These are phyloP conservation scores for Sphaerostilbella broomeana DNA, from an alignment of 2,329 filamentous ascomycete species.

Conservation along the genomic window DNA sequence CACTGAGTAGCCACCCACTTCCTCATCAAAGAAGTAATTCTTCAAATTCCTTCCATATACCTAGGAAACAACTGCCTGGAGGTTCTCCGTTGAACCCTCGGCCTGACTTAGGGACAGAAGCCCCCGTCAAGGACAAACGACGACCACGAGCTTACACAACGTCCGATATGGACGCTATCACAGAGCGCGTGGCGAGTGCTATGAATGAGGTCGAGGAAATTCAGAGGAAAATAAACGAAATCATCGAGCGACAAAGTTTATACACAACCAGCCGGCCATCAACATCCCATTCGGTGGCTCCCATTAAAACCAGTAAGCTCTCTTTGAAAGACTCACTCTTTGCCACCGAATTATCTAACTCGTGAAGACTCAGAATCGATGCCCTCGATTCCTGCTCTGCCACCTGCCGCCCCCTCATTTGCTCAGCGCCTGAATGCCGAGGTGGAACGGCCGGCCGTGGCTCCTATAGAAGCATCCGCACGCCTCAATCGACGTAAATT, in stretches of 20 bases:
- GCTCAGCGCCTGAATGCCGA: slow-evolving; percentile 48
- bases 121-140: no score
- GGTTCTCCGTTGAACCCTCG: slow-evolving; percentile 33
- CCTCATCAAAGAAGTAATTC: slow-evolving; percentile 41
- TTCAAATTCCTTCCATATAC: slow-evolving; percentile 51
- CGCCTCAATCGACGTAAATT: slow-evolving; percentile 25
- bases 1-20: slow-evolving; percentile 25
- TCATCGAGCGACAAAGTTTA: slow-evolving; percentile 54
- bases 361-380: slow-evolving; percentile 42
- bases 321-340: background rate
- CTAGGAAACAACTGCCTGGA: slow-evolving; percentile 34
- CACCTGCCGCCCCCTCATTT: slow-evolving; percentile 52
- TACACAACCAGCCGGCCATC: slow-evolving; percentile 48
- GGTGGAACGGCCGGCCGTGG: slow-evolving; percentile 29
- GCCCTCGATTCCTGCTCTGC: slow-evolving; percentile 51
- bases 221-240: slow-evolving; percentile 53
- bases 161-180: slow-evolving; percentile 44
- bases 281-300: slow-evolving; percentile 38
- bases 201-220: slow-evolving; percentile 53
- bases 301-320: slow-evolving; percentile 26
- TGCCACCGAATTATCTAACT: slow-evolving; percentile 12
- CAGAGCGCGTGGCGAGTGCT: slow-evolving; percentile 49
- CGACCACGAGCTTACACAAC: slow-evolving; percentile 39
- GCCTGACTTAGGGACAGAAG: no score
- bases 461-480: slow-evolving; percentile 29